Evolutionary conservation across 768 basidiomycete species (phyloP), one percentile per base, ranked within the genome.

Genomic region (Cantharellus anzutake): DNA sequence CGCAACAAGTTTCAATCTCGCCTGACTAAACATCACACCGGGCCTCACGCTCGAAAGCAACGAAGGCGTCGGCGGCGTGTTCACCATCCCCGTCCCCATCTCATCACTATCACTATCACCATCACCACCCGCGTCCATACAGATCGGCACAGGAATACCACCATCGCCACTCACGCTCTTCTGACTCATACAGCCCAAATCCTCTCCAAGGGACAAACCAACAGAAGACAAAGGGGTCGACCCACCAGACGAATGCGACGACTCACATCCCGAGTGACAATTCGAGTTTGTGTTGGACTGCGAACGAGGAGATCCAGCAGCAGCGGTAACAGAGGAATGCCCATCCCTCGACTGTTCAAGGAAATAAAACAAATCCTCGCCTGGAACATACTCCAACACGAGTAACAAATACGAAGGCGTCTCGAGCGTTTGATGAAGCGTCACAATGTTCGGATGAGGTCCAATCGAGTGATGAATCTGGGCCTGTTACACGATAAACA

Each of bases 291-390:
- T 29, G 20, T 29, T 29, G 20, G 14, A 48, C 44, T 11, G 44
- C 20, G 20, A 29, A 29, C 20, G 20, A 29, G 0, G 20, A 29
- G 20, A 29, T 29, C 20, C 20, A 29, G 20, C 20, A 29, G 20
- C 20, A 29, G 56, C n/a, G 39, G 44, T 42, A 51, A 41, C 51
- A n/a, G 5, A n/a, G 57, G 42, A 41, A 11, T 38, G 5, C 1
- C 11, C 41, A 70, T 94, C 91, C 70, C 86, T 83, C 63, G 88
- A 82, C 75, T 96, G 90, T 74, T 97, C 93, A 56, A 99, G 79
- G 77, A 97, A 99, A 73, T 92, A 99, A 71, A 92, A 99, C 64
- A 98, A 75, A 71, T 99, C 94, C 71, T 96, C 88, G 57, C 94
- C 94, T 14, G 92, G 92, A 63, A 96, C 93, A 68, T 84, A 90